Base-by-base conservation (phyloP, 345 rosid genomes). In the Rhodomyrtus tomentosa region DNA sequence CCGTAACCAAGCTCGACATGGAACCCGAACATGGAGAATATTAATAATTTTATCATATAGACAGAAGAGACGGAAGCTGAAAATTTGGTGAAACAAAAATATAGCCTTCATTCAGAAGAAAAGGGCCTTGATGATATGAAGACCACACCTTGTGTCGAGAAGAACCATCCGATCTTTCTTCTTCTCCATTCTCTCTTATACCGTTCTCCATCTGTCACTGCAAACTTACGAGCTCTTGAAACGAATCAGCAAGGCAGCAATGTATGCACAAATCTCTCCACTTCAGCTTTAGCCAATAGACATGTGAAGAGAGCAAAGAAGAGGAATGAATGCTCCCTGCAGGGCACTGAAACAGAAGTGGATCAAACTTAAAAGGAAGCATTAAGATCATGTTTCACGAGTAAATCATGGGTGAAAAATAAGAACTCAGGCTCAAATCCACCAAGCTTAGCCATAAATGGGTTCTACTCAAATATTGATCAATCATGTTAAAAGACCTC, bases 61-160 rank as follows among this genome's bases (percentile, higher is more conserved):
- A 29, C 32, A 32, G 76, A 62, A 62, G 32, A 16, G 5, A 32
- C 76, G 16, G 10, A 40, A 62, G 42, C 76, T 32, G 42, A 32
- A 62, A 32, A 32, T 3, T 9, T 2, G 52, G 40, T 62, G 74
- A 50, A 81, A 81, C 24, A 6, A 79, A 58, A 21, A 55, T 3
- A 55, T 50, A 10, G 40, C 20, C 8, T 52, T 18, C 25, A 81
- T 29, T 29, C 55, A 81, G 50, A 9, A 45, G 20, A 82, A 10
- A 68, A 36, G 45, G 42, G 12, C 40, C 45, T 68, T 42, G 51
- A 50, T 53, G 32, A 85, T 81, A 45, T 52, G 45, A 74, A 55
- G 27, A 27, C 80, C 84, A 68, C 53, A 89, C 91, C 87, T 87
- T 84, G 51, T 49, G 54, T 58, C 32, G 84, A 38, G 87, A 82